Conservation (phyloP, 1,284 basidiomycete genomes). For the Heterobasidion parviporum region DNA sequence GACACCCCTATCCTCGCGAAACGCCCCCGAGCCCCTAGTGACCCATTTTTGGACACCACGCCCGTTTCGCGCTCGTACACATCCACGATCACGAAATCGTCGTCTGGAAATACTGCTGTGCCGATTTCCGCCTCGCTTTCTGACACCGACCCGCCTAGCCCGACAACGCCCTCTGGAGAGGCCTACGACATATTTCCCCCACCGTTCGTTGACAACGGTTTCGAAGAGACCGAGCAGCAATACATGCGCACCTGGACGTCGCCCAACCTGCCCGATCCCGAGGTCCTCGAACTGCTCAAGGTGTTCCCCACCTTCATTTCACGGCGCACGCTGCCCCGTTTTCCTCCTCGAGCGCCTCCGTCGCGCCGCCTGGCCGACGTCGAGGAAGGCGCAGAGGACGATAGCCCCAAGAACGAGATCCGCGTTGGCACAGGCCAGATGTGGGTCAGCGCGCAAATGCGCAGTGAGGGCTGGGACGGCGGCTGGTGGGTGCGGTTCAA, state of each 20-base stretch:
- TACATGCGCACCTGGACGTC: constrained; percentile 63
- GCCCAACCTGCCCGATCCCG: constrained; percentile 61
- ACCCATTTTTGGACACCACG: constrained; percentile 71
- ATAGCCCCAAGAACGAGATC: constrained; percentile 39
- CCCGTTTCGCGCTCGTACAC: constrained; percentile 49
- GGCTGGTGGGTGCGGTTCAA: constrained; percentile 68
- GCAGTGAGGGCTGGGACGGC: constrained; percentile 56
- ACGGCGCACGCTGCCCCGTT: constrained; percentile 54
- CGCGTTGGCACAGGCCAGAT: constrained; percentile 66
- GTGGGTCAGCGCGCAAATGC: constrained; percentile 52
- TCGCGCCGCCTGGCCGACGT: constrained; percentile 37
- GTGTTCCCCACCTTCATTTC: constrained; percentile 67
- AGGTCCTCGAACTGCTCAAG: constrained; percentile 50
- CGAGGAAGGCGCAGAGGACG: constrained; percentile 54
- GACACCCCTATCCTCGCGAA: constrained; percentile 38
- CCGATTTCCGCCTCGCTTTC: constrained; percentile 12
- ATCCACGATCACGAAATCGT: constrained; percentile 32
- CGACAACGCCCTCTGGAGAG: constrained; percentile 25
- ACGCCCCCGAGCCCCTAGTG: constrained; percentile 65
- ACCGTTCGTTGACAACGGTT: constrained; percentile 23
- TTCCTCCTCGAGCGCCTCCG: constrained; percentile 26
- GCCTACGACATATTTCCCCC: constrained; percentile 26
- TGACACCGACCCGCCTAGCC: constrained; percentile 32
- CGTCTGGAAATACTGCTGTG: constrained; percentile 11
- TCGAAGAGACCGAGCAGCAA: constrained; percentile 38